Evolutionary conservation across 2,329 filamentous ascomycete genomes (phyloP), one percentile per base, ranked within the genome.

Genomic region (Aspergillus hortae): DNA sequence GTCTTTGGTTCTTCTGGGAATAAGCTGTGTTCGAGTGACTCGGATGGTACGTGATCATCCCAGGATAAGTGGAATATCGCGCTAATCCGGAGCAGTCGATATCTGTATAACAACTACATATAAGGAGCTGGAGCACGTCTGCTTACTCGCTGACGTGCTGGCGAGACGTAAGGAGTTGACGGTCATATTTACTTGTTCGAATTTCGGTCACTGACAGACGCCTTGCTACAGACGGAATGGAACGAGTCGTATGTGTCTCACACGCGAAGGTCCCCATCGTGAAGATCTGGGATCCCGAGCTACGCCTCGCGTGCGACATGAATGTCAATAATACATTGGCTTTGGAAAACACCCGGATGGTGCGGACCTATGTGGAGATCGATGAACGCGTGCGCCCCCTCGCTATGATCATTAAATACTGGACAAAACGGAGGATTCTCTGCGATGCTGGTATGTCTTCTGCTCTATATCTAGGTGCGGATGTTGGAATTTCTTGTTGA

Each of bases 1-100:
- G 84, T 97, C 14, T 99, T 99, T 80, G 94, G 94, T n/a, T 97
- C 94, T 4, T 97, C 94, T 4, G 94, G 94, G 44, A 99, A 99
- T 71, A 77, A 94, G 69, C 77, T 99, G 51, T 96, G 91, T 72
- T 96, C 92, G 32, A 92, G 90, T 71, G 91, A 96, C 67, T 99
- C 94, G 48, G 94, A 99, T 76, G 90, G 91, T 96, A 77, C 63
- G 85, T 64, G 33, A 27, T 45, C 19, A 19, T 14, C 11, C 15
- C 17, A 17, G 19, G 36, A 51, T 35, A 21, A 11, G 7, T 44
- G 38, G 21, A 12, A 48, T n/a, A 2, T 25, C 33, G 30, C 44
- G 48, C 67, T 73, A 50, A 73, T 56, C 45, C 30, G 40, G 45
- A 50, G 27, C 54, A 96, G 92, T 99, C 69, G 94, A 99, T 69